Conservation (phyloP, 2,329 filamentous ascomycete species). For the Gliomastix tumulicola region DNA sequence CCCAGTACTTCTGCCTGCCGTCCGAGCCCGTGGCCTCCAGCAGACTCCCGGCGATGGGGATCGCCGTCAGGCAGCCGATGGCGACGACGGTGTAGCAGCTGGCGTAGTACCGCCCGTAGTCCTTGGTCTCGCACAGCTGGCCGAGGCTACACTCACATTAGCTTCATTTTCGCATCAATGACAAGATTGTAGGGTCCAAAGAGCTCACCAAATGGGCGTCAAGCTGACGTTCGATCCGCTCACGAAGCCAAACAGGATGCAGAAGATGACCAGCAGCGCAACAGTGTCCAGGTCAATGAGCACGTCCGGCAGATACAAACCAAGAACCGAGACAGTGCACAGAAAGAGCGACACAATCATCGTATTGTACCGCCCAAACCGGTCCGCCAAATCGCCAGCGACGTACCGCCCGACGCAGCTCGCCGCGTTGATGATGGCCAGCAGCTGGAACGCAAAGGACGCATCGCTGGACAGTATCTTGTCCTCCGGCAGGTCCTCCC, state of each 20-base stretch:
- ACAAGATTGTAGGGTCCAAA: too few species aligned
- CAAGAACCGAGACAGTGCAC: slow-evolving; percentile 50
- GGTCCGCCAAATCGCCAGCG: slow-evolving; percentile 67
- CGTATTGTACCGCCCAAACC: slow-evolving; percentile 68
- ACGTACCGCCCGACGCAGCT: slow-evolving; percentile 68
- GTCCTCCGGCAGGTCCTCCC: too few species aligned
- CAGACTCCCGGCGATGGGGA: slow-evolving; percentile 62
- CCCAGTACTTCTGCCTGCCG: slow-evolving; percentile 33
- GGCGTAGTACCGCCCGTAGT: slow-evolving; percentile 81
- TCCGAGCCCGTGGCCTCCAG: slow-evolving; percentile 47
- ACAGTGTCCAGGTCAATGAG: slow-evolving; percentile 31
- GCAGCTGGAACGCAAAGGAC: slow-evolving; percentile 60
- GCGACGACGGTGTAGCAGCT: slow-evolving; percentile 81
- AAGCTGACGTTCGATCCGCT: neutral
- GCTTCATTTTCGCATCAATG: too few species aligned
- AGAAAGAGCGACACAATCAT: slow-evolving; percentile 59
- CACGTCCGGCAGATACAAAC: slow-evolving; percentile 58
- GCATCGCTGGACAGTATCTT: too few species aligned
- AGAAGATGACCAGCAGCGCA: slow-evolving; percentile 31
- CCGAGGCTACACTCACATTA: too few species aligned
- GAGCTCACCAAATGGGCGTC: neutral
- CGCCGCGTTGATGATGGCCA: slow-evolving; percentile 70
- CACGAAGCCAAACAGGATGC: neutral
- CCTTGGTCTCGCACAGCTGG: slow-evolving; percentile 69
- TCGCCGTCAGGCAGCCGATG: slow-evolving; percentile 64